A percentile compares a stretch with the other conserved stretches of the same genome.
Evolutionary conservation across 352 stramenopile species (phyloP).

Genomic region (Pythium rhizo-oryzae): DNA sequence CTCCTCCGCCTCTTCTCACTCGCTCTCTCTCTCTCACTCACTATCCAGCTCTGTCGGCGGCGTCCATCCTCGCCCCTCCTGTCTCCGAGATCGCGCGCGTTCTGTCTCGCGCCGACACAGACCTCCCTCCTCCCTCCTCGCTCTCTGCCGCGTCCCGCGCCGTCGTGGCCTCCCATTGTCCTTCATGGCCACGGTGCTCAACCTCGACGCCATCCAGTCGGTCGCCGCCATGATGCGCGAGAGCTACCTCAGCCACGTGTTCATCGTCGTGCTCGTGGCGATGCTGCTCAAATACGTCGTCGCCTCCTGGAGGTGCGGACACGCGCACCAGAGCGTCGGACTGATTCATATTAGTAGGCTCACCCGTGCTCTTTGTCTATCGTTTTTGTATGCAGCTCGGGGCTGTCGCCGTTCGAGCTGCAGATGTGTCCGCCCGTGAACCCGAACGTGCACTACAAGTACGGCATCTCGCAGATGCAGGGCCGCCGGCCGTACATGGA

Average conservation of each 20-base stretch:
- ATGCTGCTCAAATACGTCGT: conserved; percentile 62
- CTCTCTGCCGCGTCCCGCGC: background rate
- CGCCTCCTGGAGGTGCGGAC: conserved; percentile 53
- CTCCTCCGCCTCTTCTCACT: background rate
- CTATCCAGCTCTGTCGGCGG: too few relatives aligned
- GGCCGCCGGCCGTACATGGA: conserved; percentile 91
- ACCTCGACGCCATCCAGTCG: conserved; percentile 65
- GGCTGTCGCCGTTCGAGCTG: conserved; percentile 64
- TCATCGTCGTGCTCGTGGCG: conserved; percentile 59
- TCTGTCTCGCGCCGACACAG: background rate
- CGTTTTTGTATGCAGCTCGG: conserved; percentile 31
- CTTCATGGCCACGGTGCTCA: conserved; percentile 57
- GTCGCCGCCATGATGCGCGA: conserved; percentile 60
- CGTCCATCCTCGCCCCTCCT: background rate
- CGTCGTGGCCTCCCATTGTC: background rate
- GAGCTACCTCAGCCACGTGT: conserved; percentile 67
- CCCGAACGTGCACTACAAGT: conserved; percentile 75
- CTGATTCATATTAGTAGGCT: background rate
- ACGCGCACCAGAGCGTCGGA: background rate
- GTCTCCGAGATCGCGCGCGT: background rate
- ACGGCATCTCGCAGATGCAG: conserved; percentile 84
- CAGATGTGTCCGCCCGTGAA: conserved; percentile 79
- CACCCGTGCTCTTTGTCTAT: background rate
- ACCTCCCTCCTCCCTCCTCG: background rate
- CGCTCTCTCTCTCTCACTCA: background rate